Evolutionary conservation across 2,329 filamentous ascomycete species (phyloP).

Genomic region (Aspergillus sp.): DNA sequence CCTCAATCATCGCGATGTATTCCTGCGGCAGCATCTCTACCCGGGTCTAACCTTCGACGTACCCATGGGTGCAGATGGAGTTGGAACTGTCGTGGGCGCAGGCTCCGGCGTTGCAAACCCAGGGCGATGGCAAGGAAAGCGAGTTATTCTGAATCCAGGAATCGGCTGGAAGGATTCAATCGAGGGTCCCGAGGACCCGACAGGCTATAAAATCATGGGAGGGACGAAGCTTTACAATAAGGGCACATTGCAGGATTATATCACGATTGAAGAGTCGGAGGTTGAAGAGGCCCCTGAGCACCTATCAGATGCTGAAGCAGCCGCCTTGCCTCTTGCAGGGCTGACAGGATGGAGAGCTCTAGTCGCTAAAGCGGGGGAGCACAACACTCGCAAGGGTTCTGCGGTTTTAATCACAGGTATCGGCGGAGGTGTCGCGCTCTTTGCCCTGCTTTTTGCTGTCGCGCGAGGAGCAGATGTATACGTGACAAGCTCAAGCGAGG

Average conservation of each 20-base stretch:
- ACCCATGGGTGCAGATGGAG: conserved; percentile 80
- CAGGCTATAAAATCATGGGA: conserved; percentile 42
- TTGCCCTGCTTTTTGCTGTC: conserved; percentile 75
- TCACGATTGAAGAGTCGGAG: conserved; percentile 68
- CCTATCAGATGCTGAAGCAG: conserved; percentile 70
- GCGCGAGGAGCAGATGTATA: conserved; percentile 75
- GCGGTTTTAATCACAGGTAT: conserved; percentile 89
- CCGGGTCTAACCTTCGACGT: conserved; percentile 76
- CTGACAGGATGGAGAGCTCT: conserved; percentile 86
- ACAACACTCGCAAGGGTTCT: conserved; percentile 53
- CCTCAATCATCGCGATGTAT: conserved; percentile 93
- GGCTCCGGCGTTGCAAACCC: conserved; percentile 57
- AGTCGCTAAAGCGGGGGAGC: conserved; percentile 71
- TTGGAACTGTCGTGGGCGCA: conserved; percentile 67
- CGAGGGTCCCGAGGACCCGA: conserved; percentile 68
- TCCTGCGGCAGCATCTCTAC: conserved; percentile 90
- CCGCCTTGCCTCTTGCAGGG: conserved; percentile 80
- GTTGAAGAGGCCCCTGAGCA: conserved; percentile 75
- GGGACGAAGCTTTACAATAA: conserved; percentile 63
- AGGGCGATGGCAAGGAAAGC: conserved; percentile 59
- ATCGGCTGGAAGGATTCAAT: conserved; percentile 72
- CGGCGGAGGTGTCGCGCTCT: conserved; percentile 85
- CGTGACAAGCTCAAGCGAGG: conserved; percentile 72
- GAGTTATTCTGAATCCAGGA: conserved; percentile 76
- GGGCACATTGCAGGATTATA: conserved; percentile 74